A percentile compares a stretch with the other conserved stretches of the same genome.
These are phyloP conservation scores for Ophiostoma himal-ulmi DNA, from an alignment of 2,329 filamentous ascomycete species.

Conservation along the genomic window DNA sequence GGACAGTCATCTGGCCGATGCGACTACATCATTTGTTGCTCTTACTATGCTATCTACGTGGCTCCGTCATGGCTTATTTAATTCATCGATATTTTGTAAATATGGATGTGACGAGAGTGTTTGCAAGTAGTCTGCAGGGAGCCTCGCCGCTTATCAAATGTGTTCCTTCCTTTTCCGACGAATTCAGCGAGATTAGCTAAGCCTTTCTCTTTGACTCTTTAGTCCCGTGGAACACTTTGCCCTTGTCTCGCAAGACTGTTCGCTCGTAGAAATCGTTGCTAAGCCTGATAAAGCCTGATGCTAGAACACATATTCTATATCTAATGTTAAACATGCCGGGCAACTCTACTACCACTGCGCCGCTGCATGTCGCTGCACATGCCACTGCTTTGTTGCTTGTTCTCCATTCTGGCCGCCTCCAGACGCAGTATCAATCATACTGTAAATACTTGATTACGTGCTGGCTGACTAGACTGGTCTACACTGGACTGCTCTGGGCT, in stretches of 20 bases:
- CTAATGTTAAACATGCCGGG: background rate
- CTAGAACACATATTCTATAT: background rate
- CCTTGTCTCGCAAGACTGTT: background rate
- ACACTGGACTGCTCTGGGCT: background rate
- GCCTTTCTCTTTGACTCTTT: background rate
- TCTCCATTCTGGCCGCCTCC: background rate
- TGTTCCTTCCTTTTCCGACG: background rate
- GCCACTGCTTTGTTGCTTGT: background rate
- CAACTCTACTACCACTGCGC: background rate
- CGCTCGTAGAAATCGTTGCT: too few relatives aligned
- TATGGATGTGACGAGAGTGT: too few relatives aligned
- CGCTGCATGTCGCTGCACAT: too few relatives aligned
- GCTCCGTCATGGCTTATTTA: too few relatives aligned
- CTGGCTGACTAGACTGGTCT: too few relatives aligned
- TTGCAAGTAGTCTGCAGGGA: too few relatives aligned
- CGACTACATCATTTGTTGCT: too few relatives aligned
- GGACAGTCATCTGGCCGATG: too few relatives aligned
- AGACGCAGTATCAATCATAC: constrained; percentile 1
- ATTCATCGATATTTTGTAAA: too few relatives aligned
- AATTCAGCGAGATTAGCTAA: background rate
- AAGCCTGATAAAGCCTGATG: background rate
- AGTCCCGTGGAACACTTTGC: background rate
- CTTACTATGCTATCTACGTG: too few relatives aligned
- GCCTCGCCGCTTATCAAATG: background rate
- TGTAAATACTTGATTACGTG: background rate